A percentile compares a stretch with the other conserved stretches of the same genome.
These are phyloP conservation scores for Aspergillus egyptiacus DNA, from an alignment of 495 filamentous ascomycete species.

Conservation along the genomic window DNA sequence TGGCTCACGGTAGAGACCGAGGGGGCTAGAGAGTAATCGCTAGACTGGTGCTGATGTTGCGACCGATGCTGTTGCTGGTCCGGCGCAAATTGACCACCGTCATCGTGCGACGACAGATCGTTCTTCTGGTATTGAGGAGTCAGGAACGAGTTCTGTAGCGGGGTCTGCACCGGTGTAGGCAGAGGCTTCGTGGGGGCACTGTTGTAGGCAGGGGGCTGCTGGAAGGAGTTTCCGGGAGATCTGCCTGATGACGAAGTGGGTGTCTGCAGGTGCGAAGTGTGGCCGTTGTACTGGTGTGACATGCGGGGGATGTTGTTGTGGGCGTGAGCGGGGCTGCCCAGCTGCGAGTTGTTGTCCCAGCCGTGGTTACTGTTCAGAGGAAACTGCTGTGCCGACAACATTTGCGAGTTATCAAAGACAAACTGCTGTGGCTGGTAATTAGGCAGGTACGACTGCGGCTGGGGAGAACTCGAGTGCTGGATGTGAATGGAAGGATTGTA, in stretches of 20 bases:
- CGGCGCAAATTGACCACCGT: slow-evolving; percentile 44
- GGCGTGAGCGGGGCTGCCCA: slow-evolving; percentile 35
- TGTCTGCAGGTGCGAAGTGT: slow-evolving; percentile 32
- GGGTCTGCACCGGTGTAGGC: slow-evolving; percentile 44
- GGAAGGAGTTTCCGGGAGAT: slow-evolving; percentile 31
- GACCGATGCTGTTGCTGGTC: slow-evolving; percentile 38
- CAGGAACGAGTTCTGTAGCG: slow-evolving; percentile 39
- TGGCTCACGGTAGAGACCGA: slow-evolving; percentile 52
- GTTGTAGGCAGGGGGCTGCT: slow-evolving; percentile 19
- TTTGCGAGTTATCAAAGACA: slow-evolving; percentile 31
- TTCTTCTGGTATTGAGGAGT: slow-evolving; percentile 44
- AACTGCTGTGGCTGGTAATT: slow-evolving; percentile 27
- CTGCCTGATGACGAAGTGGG: slow-evolving; percentile 30
- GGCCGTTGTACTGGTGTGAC: slow-evolving; percentile 7
- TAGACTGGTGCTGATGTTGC: slow-evolving; percentile 25
- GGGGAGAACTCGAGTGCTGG: slow-evolving; percentile 31
- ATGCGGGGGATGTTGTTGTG: slow-evolving; percentile 25
- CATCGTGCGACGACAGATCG: slow-evolving; percentile 38
- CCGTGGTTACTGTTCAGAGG: slow-evolving; percentile 34
- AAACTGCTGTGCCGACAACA: slow-evolving; percentile 42
- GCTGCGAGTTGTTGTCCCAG: slow-evolving; percentile 39
- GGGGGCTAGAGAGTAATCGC: slow-evolving; percentile 45
- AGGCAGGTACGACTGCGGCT: slow-evolving; percentile 17
- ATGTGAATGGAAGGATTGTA: slow-evolving; percentile 40
- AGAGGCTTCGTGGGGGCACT: slow-evolving; percentile 35